These are phyloP conservation scores for Neurospora africana DNA, from an alignment of 495 filamentous ascomycete species.

Conservation along the genomic window DNA sequence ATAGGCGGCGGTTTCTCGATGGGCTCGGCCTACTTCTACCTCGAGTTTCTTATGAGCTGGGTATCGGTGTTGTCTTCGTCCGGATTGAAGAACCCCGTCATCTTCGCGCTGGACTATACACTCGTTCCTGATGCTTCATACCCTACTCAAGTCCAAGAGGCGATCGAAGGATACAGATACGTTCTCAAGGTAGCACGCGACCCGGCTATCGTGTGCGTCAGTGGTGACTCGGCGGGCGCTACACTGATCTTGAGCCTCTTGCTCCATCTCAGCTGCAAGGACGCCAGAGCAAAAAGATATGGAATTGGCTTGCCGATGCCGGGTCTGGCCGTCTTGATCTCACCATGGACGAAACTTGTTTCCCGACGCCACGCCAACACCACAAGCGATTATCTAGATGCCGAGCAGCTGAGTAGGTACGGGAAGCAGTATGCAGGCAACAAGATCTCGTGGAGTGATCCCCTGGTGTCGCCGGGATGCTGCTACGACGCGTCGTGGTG, in stretches of 20 bases:
- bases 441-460: conserved; percentile 35
- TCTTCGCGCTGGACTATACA: conserved; percentile 71
- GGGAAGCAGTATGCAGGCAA: conserved; percentile 52
- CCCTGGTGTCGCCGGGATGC: conserved; percentile 54
- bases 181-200: conserved; percentile 44
- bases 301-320: conserved; percentile 24
- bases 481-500: conserved; percentile 56
- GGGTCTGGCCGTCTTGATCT: conserved; percentile 44
- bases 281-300: conserved; percentile 13
- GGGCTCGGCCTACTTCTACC: conserved; percentile 69
- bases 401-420: conserved; percentile 45
- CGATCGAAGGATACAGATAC: conserved; percentile 54
- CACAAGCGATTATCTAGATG: conserved; percentile 50
- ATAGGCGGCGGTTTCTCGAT: conserved; percentile 65
- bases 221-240: conserved; percentile 66
- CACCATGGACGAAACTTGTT: conserved; percentile 50
- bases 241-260: conserved; percentile 57
- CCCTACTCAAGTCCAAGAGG: conserved; percentile 58
- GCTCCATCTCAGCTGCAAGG: conserved; percentile 40
- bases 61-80: conserved; percentile 42
- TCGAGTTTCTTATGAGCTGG: conserved; percentile 67
- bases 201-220: conserved; percentile 48
- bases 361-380: conserved; percentile 47
- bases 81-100: conserved; percentile 60
- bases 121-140: conserved; percentile 64